Evolutionary conservation across 2,329 filamentous ascomycete species (phyloP).

Genomic region (Fusarium sororula): DNA sequence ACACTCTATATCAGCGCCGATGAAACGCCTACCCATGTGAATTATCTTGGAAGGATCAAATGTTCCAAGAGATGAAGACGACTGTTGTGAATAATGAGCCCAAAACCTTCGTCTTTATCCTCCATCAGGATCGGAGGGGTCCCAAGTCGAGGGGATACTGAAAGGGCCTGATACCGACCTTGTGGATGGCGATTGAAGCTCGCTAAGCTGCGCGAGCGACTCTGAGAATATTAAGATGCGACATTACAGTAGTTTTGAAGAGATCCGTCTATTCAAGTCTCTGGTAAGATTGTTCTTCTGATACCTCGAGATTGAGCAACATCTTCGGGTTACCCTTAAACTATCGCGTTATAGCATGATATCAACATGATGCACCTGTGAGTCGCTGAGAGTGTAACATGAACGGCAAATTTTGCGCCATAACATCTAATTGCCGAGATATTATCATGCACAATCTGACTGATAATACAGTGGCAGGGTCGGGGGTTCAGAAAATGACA

Average conservation of each 20-base stretch:
- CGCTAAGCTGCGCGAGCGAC: not conserved
- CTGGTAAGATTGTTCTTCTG: not conserved
- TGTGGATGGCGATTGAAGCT: not conserved
- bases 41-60: slow-evolving; percentile 34
- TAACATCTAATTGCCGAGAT: not conserved
- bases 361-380: slow-evolving; percentile 12
- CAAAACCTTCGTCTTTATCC: not conserved
- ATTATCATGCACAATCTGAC: not conserved
- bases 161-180: not conserved
- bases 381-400: not conserved
- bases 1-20: slow-evolving; percentile 61
- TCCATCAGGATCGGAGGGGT: not conserved
- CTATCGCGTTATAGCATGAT: not conserved
- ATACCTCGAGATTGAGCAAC: too few species aligned
- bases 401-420: not conserved
- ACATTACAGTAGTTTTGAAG: not conserved
- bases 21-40: slow-evolving; percentile 58
- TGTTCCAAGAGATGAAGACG: slow-evolving; percentile 40
- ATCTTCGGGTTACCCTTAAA: too few species aligned
- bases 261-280: accelerated
- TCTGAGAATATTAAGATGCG: not conserved
- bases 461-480: not conserved
- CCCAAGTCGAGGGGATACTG: not conserved
- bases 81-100: slow-evolving; percentile 59
- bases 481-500: too few species aligned